phyloP scores from a whole-genome alignment of 176 grass and related monocot genomes.

The Hordeum vulgare region DNA sequence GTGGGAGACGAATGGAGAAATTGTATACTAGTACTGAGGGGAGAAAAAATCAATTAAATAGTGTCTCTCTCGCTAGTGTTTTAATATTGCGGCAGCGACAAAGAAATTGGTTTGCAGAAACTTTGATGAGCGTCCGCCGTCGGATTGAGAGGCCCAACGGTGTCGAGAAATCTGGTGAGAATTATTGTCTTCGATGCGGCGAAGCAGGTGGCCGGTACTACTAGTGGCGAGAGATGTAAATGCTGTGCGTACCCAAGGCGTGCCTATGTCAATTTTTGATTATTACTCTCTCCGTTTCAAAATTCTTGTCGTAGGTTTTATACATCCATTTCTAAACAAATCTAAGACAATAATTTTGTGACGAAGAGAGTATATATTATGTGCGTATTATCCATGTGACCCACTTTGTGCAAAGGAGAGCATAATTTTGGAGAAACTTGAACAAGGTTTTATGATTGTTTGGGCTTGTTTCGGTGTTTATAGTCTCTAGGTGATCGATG shows the following conservation, averaged over 20 bases:
- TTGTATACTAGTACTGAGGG: neutral
- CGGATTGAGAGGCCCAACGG: neutral
- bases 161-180: neutral
- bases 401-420: too few relatives aligned
- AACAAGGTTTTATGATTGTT: neutral
- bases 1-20: slow-evolving; percentile 11
- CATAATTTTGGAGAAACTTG: neutral
- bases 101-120: neutral
- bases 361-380: too few relatives aligned
- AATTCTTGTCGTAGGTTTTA: too few relatives aligned
- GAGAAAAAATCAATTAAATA: slow-evolving; percentile 20
- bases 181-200: neutral
- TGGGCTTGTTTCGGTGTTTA: accelerated
- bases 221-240: neutral
- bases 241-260: neutral
- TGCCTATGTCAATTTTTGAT: neutral
- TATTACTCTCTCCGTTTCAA: too few relatives aligned
- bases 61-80: neutral
- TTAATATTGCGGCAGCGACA: neutral
- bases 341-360: too few relatives aligned
- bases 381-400: neutral
- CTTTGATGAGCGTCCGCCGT: neutral
- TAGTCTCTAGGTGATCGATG: too few relatives aligned
- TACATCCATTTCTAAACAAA: too few relatives aligned
- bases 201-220: neutral